Base-by-base conservation (phyloP, 108 stramenopile species). In the Conticribra guillardii region DNA sequence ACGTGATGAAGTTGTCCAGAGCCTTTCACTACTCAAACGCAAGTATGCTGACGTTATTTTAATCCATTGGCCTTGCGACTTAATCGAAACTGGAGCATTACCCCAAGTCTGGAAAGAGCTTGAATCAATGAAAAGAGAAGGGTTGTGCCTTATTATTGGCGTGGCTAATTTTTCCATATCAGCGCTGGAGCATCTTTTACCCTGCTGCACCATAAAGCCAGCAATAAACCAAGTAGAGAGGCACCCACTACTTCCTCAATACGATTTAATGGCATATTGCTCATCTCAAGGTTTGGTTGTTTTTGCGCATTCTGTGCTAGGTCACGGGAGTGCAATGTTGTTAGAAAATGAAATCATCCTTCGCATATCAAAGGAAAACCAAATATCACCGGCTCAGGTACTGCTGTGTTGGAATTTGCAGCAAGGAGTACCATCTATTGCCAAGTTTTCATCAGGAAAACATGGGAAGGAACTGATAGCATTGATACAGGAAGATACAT, bases 151-250 rank as follows among this genome's bases (percentile, higher is more conserved):
- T 15, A 60, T 65, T 14, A 67, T 96, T 32, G 95, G 95, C 14
- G 92, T 96, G 44, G 84, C 80, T 59, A 93, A 96, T 60, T 96
- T 96, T 32, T 76, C 79, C 21, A 67, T 72, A 2, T 45, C 19
- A 37, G 86, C 89, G 24, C 62, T 93, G 29, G n/a, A 37, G 4
- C 56, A 64, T 32, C 79, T 96, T 23, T 76, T 94, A 19, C 22
- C 73, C 0, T 17, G 23, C 1, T 89, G 84, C 33, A 23, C 49
- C 19, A 74, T 88, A n/a, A 68, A 54, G 14, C 92, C 95, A 16
- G 30, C 81, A 1, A 69, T 93, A 2, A 91, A 94, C 64, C 95
- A 96, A 80, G 80, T 96, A 28, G 95, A 96, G 59, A 76, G 89
- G 19, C 93, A 96, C 53, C 90, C 89, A 30, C 68, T 92, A 24